These are phyloP conservation scores for Blastocystis sp. DNA, from an alignment of 352 stramenopile species.

Conservation along the genomic window DNA sequence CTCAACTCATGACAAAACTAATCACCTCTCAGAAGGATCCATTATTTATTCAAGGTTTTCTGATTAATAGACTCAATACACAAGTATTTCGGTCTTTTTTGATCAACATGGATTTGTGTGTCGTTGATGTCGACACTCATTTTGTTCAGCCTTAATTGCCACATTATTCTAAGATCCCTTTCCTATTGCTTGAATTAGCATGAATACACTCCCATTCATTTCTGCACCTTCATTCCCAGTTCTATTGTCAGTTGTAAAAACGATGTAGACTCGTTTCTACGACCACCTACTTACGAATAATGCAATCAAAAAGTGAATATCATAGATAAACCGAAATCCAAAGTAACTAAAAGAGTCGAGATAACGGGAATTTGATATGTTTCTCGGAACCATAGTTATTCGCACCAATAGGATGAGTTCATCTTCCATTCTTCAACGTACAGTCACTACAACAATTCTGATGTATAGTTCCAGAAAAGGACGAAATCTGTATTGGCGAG, in stretches of 20 bases:
- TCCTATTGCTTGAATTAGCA: too few species aligned
- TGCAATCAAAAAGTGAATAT: too few species aligned
- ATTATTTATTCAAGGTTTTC: conserved; percentile 46
- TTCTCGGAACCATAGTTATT: too few species aligned
- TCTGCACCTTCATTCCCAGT: too few species aligned
- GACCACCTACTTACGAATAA: too few species aligned
- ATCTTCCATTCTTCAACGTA: not conserved
- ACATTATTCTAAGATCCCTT: not conserved
- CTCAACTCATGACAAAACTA: not conserved
- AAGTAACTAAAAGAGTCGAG: too few species aligned
- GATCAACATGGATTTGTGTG: conserved; percentile 51
- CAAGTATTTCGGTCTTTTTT: not conserved
- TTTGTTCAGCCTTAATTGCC: not conserved
- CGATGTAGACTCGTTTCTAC: too few species aligned
- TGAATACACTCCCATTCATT: too few species aligned
- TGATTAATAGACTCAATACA: not conserved
- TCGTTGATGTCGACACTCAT: conserved; percentile 16
- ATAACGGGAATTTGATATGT: too few species aligned
- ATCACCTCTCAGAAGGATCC: conserved; percentile 50
- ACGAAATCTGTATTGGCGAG: not conserved
- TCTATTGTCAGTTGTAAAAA: too few species aligned
- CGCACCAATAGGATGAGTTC: too few species aligned
- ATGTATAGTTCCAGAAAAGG: not conserved
- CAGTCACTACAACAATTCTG: not conserved
- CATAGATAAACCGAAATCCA: too few species aligned